Evolutionary conservation across 2,329 filamentous ascomycete genomes (phyloP), one percentile per base, ranked within the genome.

Genomic region (Drechslerella coelobrocha): DNA sequence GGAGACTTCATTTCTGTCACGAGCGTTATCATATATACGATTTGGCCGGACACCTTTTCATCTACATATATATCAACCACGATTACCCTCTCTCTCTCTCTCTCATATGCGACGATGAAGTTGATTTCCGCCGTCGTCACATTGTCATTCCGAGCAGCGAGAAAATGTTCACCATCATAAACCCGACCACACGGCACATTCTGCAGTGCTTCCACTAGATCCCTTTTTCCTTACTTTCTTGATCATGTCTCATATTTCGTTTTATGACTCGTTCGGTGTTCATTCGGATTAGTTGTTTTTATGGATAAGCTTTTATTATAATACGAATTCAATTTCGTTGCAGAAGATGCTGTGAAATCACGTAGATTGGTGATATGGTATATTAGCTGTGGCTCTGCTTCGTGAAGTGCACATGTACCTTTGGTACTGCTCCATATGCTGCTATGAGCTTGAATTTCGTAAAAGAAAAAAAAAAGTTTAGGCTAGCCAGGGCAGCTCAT

Each of bases 301-400:
- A 50, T 69, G 66, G 53, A 71, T 71, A 63, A 60, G 59, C 59
- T 63, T 31, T 12, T 55, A 57, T 71, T 71, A 69, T 69, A 71
- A 71, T 71, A 53, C 59, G 59, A 71, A 63, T 71, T 71, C 65
- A 71, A 19, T 62, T 71, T 71, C 53, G 47, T 54, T 63, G 53
- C 6, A 71, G 48, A 48, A 57, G 43, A 62, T 29, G 41, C 29
- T 12, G 29, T 31, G 34, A 9, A 34, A n/a, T n/a, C 6, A 31
- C 29, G 29, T 31, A 31, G 29, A 31, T 31, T 31, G 29, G 29
- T 31, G 12, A 31, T 31, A 31, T 37, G 31, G 31, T 37, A 37
- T 17, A 23, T 41, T 48, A 43, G 24, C 21, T 12, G 41, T 8
- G n/a, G n/a, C n/a, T n/a, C n/a, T n/a, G n/a, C n/a, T n/a, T n/a